A percentile compares a stretch with the other conserved stretches of the same genome.
These are phyloP conservation scores for Pichia kudriavzevii DNA, from an alignment of 1,139 yeast species.

Conservation along the genomic window DNA sequence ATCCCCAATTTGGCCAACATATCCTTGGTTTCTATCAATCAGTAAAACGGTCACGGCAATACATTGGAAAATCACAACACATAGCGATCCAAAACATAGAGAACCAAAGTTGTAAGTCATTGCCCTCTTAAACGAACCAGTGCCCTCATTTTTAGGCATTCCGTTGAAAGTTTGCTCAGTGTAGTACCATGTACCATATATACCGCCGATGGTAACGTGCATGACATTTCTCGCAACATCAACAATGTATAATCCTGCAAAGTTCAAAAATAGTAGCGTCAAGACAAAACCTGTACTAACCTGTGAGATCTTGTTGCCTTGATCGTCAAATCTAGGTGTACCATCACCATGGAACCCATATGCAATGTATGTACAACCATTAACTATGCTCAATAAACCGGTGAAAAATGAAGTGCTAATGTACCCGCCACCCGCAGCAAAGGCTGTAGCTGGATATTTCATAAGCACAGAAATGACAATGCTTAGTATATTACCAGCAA, in stretches of 20 bases:
- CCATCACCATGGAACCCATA: conserved; percentile 54
- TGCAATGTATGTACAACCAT: conserved; percentile 27
- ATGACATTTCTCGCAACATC: conserved; percentile 82
- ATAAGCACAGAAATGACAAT: conserved; percentile 74
- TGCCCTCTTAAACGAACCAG: conserved; percentile 76
- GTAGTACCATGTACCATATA: conserved; percentile 87
- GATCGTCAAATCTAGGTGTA: conserved; percentile 17
- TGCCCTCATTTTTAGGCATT: conserved; percentile 71
- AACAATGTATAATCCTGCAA: conserved; percentile 79
- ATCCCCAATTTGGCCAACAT: conserved; percentile 58
- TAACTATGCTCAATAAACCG: conserved; percentile 11
- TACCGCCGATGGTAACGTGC: conserved; percentile 78
- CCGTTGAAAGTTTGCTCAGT: conserved; percentile 72
- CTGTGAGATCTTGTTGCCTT: conserved; percentile 51
- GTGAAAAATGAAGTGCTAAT: conserved; percentile 27
- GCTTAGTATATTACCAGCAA: conserved; percentile 67
- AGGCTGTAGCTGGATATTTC: conserved; percentile 59
- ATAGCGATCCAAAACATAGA: conserved; percentile 78
- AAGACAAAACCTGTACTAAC: conserved; percentile 61
- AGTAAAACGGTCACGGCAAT: conserved; percentile 18
- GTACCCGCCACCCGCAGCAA: conserved; percentile 55
- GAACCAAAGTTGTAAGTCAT: conserved; percentile 87
- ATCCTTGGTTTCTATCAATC: conserved; percentile 10
- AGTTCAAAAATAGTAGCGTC: conserved; percentile 40
- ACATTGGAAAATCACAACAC: conserved; percentile 70